phyloP scores from a whole-genome alignment of 2,329 filamentous ascomycete genomes.

The Clonostachys rosea region DNA sequence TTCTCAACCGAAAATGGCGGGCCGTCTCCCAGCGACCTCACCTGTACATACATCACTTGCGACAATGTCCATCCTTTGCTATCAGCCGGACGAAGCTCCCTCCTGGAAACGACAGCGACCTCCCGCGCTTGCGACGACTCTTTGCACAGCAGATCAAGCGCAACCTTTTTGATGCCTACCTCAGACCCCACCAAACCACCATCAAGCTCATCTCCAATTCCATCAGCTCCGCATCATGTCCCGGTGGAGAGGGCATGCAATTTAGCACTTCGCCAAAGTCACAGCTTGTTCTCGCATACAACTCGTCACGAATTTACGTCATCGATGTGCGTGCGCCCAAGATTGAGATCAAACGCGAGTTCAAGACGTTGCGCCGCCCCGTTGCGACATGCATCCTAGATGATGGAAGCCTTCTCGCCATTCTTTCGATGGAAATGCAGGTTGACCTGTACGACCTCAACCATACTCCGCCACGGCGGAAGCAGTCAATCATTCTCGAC shows the following conservation, averaged over 20 bases:
- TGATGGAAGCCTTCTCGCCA: constrained; percentile 70
- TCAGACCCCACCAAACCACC: constrained; percentile 64
- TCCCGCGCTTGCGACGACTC: constrained; percentile 56
- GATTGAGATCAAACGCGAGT: constrained; percentile 66
- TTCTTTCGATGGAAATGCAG: constrained; percentile 77
- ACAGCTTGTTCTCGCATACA: constrained; percentile 72
- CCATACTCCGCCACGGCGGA: constrained; percentile 59
- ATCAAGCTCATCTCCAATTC: constrained; percentile 80
- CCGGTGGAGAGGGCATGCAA: constrained; percentile 80
- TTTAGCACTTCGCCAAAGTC: constrained; percentile 76
- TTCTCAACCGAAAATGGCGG: constrained; percentile 64
- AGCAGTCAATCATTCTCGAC: constrained; percentile 73
- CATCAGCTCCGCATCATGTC: constrained; percentile 77
- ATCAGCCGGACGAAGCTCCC: constrained; percentile 39
- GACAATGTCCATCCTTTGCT: constrained; percentile 54
- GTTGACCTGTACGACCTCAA: constrained; percentile 79
- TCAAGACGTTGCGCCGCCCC: constrained; percentile 75
- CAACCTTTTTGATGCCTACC: constrained; percentile 72
- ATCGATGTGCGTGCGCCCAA: constrained; percentile 55
- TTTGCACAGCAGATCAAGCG: constrained; percentile 71
- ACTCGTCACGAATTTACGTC: constrained; percentile 79
- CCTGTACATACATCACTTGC: constrained; percentile 59
- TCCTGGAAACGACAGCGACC: constrained; percentile 36
- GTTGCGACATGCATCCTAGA: constrained; percentile 75
- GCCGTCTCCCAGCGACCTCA: constrained; percentile 57